These are phyloP conservation scores for Bonia amplexicaulis DNA, from an alignment of 176 grass and related monocot species.

Conservation along the genomic window DNA sequence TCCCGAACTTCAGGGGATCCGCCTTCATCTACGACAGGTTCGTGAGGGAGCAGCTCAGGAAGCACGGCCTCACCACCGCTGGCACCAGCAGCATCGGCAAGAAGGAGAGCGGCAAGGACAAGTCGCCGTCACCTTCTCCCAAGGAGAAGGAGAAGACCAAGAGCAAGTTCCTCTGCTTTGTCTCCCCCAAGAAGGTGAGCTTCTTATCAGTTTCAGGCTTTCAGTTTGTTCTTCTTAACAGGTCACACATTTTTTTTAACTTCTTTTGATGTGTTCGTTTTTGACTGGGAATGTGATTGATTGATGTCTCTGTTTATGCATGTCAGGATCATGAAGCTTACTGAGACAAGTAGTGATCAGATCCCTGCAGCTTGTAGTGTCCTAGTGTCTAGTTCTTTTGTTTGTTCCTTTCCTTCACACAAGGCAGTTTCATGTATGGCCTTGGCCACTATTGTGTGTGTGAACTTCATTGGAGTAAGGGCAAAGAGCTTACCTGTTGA, in stretches of 20 bases:
- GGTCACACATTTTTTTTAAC: neutral
- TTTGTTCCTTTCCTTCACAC: neutral
- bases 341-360: neutral
- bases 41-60: slow-evolving; percentile 66
- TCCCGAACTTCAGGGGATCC: slow-evolving; percentile 73
- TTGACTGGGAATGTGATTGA: neutral
- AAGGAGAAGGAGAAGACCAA: slow-evolving; percentile 62
- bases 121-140: slow-evolving; percentile 24
- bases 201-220: neutral
- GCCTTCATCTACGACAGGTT: slow-evolving; percentile 76
- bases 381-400: neutral
- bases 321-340: slow-evolving; percentile 39
- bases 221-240: neutral
- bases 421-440: neutral
- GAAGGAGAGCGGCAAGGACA: slow-evolving; percentile 20
- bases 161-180: slow-evolving; percentile 55
- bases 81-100: neutral
- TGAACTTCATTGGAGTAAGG: neutral
- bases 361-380: neutral
- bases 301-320: neutral
- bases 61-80: slow-evolving; percentile 5
- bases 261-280: neutral
- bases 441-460: neutral
- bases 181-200: slow-evolving; percentile 50
- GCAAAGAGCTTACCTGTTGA: neutral